Conservation (phyloP, 257 asterid genomes). For the Ehretia macrophylla region DNA sequence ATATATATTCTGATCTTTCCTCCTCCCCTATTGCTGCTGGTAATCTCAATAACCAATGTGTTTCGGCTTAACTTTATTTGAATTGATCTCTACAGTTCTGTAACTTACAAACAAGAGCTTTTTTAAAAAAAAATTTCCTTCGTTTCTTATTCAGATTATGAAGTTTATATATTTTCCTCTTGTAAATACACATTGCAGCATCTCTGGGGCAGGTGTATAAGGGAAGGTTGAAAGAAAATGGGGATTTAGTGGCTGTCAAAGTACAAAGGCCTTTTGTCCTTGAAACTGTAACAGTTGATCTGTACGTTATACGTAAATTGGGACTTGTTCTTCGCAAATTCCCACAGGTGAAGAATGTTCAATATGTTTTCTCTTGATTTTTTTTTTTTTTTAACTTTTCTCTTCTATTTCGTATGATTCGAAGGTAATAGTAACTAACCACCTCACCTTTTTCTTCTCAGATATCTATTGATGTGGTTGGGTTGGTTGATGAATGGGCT, state of each 20-base stretch:
- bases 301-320: conserved; percentile 75
- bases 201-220: conserved; percentile 98
- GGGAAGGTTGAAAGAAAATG: conserved; percentile 92
- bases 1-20: conserved; percentile 89
- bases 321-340: conserved; percentile 90
- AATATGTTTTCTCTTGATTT: conserved; percentile 2
- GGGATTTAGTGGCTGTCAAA: conserved; percentile 96
- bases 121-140: no score
- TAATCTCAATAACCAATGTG: conserved; percentile 36
- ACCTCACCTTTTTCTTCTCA: conserved; percentile 12
- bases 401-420: conserved; percentile 1
- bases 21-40: conserved; percentile 99
- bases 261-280: conserved; percentile 99
- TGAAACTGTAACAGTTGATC: conserved; percentile 95
- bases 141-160: conserved; percentile 7
- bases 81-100: no score
- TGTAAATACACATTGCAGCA: conserved; percentile 51
- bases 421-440: not conserved
- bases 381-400: no score
- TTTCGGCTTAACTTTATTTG: not conserved
- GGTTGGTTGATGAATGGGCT: conserved; percentile 99
- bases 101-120: no score
- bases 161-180: not conserved
- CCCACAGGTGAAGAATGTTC: conserved; percentile 59
- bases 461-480: conserved; percentile 93